Conservation (phyloP, 179 eudicot species). For the Beta macrorhiza region DNA sequence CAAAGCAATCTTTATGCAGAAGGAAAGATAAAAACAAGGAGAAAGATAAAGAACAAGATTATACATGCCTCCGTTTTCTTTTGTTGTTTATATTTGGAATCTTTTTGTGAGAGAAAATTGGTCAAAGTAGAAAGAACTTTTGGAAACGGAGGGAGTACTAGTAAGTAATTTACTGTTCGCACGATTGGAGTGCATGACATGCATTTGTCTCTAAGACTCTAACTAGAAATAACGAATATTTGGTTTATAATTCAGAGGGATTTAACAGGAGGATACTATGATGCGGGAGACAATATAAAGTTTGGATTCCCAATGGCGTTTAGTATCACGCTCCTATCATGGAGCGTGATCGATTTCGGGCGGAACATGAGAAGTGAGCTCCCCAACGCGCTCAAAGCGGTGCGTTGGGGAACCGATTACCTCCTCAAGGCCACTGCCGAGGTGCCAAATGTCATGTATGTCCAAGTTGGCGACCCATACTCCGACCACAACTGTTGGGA, state of each 20-base stretch:
- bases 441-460: constrained; percentile 53
- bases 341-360: constrained; percentile 92
- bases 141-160: too few species aligned
- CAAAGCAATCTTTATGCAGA: too few species aligned
- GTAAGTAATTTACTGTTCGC: not conserved
- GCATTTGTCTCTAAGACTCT: too few species aligned
- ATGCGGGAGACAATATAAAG: constrained; percentile 93
- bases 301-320: constrained; percentile 98
- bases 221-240: not conserved
- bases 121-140: too few species aligned
- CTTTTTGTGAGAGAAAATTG: too few species aligned
- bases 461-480: constrained; percentile 80
- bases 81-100: too few species aligned
- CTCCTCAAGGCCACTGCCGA: constrained; percentile 70
- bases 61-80: too few species aligned
- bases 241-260: constrained; percentile 45
- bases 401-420: constrained; percentile 88
- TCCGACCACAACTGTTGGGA: constrained; percentile 98
- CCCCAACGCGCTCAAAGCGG: constrained; percentile 61
- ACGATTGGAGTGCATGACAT: not conserved
- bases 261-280: constrained; percentile 88
- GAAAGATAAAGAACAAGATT: too few species aligned
- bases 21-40: too few species aligned
- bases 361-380: constrained; percentile 60
- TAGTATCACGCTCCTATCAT: constrained; percentile 73